phyloP scores from a whole-genome alignment of 2,329 filamentous ascomycete species.

The Xylariaceae sp. region DNA sequence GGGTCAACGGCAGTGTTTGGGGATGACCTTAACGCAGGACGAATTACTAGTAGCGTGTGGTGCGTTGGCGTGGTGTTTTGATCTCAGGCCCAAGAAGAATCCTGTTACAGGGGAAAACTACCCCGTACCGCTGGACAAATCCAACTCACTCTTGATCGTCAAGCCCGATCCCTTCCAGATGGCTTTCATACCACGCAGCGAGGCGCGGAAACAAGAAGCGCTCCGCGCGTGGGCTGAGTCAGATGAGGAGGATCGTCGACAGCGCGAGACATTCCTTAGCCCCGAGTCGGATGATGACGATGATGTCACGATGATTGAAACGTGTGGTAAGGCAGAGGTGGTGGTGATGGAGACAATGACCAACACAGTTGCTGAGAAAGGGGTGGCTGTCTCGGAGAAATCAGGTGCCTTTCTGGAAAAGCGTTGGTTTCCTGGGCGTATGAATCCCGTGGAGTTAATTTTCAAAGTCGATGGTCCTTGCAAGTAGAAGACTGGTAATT shows the following conservation, averaged over 20 bases:
- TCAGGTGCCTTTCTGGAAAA: no score
- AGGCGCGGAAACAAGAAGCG: slow-evolving; percentile 36
- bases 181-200: slow-evolving; percentile 48
- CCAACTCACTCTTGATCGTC: slow-evolving; percentile 53
- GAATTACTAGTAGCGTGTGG: slow-evolving; percentile 49
- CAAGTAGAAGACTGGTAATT: no score
- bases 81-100: slow-evolving; percentile 42
- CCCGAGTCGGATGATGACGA: no score
- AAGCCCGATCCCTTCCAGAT: slow-evolving; percentile 54
- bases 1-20: slow-evolving; percentile 43
- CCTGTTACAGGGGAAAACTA: slow-evolving; percentile 37
- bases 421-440: no score
- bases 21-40: slow-evolving; percentile 37
- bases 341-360: no score
- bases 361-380: no score
- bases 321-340: no score
- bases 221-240: slow-evolving; percentile 35
- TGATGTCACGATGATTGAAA: no score
- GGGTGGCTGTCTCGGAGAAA: no score
- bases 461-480: no score
- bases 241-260: slow-evolving; percentile 24
- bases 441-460: no score
- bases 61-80: slow-evolving; percentile 42
- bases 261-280: no score
- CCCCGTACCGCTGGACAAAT: slow-evolving; percentile 45